Conservation (phyloP, 345 rosid species). For the Raphanus raphanistrum region DNA sequence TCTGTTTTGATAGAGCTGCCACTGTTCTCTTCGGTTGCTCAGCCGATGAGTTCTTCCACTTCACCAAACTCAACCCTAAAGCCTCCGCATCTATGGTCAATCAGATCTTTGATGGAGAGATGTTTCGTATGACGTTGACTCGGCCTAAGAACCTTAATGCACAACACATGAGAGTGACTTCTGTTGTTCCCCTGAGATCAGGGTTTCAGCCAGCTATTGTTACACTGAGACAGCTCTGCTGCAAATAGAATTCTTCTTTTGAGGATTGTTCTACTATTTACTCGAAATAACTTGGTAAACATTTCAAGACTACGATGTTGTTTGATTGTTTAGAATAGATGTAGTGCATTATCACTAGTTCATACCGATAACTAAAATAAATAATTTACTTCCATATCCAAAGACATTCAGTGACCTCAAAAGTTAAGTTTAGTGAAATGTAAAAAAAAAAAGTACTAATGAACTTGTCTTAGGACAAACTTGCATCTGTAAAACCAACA, state of each 20-base stretch:
- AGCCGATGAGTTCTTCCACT: slow-evolving; percentile 63
- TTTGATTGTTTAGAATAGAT: neutral
- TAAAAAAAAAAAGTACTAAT: neutral
- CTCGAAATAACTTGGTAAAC: too few species aligned
- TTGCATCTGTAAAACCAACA: slow-evolving; percentile 9
- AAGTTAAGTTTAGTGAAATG: neutral
- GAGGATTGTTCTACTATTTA: neutral
- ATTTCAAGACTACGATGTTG: too few species aligned
- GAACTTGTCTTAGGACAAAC: slow-evolving; percentile 20
- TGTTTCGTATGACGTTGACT: slow-evolving; percentile 62
- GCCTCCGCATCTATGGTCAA: slow-evolving; percentile 64
- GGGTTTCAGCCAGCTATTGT: slow-evolving; percentile 57
- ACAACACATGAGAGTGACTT: slow-evolving; percentile 53
- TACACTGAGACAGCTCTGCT: slow-evolving; percentile 40
- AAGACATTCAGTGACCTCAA: slow-evolving; percentile 11
- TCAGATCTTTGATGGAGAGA: slow-evolving; percentile 62
- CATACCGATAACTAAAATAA: neutral
- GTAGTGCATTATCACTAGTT: neutral
- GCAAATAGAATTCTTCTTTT: slow-evolving; percentile 6
- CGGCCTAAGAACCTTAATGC: slow-evolving; percentile 71
- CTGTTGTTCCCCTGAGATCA: slow-evolving; percentile 57
- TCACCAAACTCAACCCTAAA: slow-evolving; percentile 51
- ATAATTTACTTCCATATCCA: neutral
- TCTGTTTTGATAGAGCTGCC: slow-evolving; percentile 79
- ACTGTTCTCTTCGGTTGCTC: slow-evolving; percentile 75